Conservation (phyloP, 768 basidiomycete species). For the Mycena galopus region DNA sequence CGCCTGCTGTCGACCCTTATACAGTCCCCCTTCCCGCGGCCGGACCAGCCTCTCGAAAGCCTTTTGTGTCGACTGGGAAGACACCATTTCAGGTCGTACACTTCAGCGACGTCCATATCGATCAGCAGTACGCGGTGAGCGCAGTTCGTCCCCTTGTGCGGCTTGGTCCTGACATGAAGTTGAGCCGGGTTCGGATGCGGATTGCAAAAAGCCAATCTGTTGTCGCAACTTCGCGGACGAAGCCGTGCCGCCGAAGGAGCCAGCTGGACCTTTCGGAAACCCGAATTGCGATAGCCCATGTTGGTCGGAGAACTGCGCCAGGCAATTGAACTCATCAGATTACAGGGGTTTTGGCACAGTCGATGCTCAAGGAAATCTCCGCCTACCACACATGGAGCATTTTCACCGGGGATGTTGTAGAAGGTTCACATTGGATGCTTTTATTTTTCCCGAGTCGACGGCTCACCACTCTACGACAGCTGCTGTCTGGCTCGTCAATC, state of each 20-base stretch:
- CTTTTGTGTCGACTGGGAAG: conserved; percentile 52
- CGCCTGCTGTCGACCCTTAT: conserved; percentile 59
- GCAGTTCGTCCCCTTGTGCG: neutral
- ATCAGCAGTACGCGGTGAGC: conserved; percentile 65
- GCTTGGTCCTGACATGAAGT: neutral
- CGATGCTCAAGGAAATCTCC: conserved; percentile 62
- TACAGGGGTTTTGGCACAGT: conserved; percentile 55
- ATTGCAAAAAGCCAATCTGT: conserved; percentile 75
- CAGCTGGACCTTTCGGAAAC: conserved; percentile 65
- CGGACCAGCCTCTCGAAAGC: conserved; percentile 50
- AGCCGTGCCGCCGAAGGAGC: conserved; percentile 49
- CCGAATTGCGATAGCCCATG: conserved; percentile 67
- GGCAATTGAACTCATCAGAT: neutral
- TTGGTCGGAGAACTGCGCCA: neutral
- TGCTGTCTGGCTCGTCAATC: conserved; percentile 63
- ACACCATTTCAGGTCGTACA: conserved; percentile 69
- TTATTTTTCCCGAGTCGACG: neutral
- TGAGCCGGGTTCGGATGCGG: conserved; percentile 62
- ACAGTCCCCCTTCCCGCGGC: conserved; percentile 61
- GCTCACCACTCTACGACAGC: conserved; percentile 44
- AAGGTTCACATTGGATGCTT: conserved; percentile 53
- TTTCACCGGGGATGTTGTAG: conserved; percentile 76
- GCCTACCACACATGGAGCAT: conserved; percentile 60
- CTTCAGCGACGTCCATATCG: conserved; percentile 75
- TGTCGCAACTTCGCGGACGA: conserved; percentile 65